Base-by-base conservation (phyloP, 2,329 filamentous ascomycete genomes). In the Tolypocladium ovalisporum region DNA sequence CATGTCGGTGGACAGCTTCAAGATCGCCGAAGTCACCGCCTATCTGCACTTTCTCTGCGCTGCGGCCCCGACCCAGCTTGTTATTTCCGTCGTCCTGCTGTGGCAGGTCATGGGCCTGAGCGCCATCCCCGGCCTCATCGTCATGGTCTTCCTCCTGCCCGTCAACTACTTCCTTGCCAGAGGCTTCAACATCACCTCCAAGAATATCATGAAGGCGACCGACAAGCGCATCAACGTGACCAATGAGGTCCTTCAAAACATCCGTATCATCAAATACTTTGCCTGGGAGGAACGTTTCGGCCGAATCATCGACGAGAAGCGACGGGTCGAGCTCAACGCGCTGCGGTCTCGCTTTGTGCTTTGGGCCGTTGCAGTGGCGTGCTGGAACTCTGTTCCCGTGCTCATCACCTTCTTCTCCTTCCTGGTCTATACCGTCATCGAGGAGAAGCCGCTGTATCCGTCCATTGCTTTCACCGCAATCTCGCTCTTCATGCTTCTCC, bases 1-100 rank as follows among this genome's bases (percentile, higher is more conserved):
- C 63, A 99, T 99, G 94, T 95, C 94, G 13, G 95, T 99, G 44
- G 95, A 99, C 76, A 97, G 93, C 53, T 97, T 97, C 83, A 99
- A 99, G 75, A 90, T 99, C 57, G 89, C 90, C 61, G 94, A 99
- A 69, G 87, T 96, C 59, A 94, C 90, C 40, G 89, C 93, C 0
- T 99, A 99, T 70, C 77, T 99, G 36, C 94, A 99, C 73, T 99
- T 96, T 72, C 78, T 99, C n/a, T 88, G 93, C 78, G 93, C 92
- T 0, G 86, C 88, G 60, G 92, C 93, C 1, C 94, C 94, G 0
- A 89, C 94, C 0, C 92, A 97, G 73, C 82, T 99, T 42, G 75
- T 88, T 52, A 83, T 97, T 52, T 89, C 91, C 6, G 79, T 97
- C 60, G 76, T 82, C 22, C 77, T 99, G 49, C 83, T 99, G 27